A percentile compares a stretch with the other conserved stretches of the same genome.
Evolutionary conservation across 2,329 filamentous ascomycete species (phyloP).

Genomic region (Ophiocordyceps camponoti-rufipedis): DNA sequence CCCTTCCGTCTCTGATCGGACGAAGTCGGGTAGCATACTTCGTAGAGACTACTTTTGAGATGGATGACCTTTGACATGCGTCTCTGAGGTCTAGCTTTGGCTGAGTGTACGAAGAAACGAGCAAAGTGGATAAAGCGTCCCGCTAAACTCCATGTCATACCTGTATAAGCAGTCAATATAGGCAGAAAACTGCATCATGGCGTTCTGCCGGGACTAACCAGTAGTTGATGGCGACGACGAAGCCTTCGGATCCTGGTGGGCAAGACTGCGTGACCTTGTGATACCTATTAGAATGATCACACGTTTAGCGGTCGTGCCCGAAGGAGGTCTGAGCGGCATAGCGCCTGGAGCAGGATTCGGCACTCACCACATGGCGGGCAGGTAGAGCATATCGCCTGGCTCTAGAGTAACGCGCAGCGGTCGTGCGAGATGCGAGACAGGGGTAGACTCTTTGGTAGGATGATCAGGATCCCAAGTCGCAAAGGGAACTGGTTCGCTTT

Average conservation of each 20-base stretch:
- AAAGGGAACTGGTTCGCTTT: slow-evolving; percentile 36
- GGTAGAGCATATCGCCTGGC: slow-evolving; percentile 64
- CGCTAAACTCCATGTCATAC: slow-evolving; percentile 67
- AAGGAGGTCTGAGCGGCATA: neutral
- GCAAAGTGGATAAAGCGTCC: slow-evolving; percentile 44
- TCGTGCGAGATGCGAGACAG: slow-evolving; percentile 38
- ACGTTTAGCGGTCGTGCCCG: neutral
- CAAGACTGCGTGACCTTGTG: slow-evolving; percentile 65
- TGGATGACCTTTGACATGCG: no score
- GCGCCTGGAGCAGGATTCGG: neutral
- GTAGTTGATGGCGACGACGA: slow-evolving; percentile 68
- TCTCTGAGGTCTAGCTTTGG: neutral
- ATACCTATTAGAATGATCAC: slow-evolving; percentile 28
- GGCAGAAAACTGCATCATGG: neutral
- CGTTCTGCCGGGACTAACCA: slow-evolving; percentile 33
- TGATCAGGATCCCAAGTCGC: slow-evolving; percentile 58
- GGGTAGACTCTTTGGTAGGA: slow-evolving; percentile 28
- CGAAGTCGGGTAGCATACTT: no score
- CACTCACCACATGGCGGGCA: slow-evolving; percentile 59
- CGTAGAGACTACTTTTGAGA: no score
- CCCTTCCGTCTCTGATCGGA: no score
- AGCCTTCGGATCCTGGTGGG: slow-evolving; percentile 47
- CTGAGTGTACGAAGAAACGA: slow-evolving; percentile 32
- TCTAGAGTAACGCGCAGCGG: slow-evolving; percentile 51
- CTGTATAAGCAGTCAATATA: slow-evolving; percentile 16